Evolutionary conservation across 1,284 basidiomycete genomes (phyloP), one percentile per base, ranked within the genome.

Genomic region (Cryptococcus maquisensis): DNA sequence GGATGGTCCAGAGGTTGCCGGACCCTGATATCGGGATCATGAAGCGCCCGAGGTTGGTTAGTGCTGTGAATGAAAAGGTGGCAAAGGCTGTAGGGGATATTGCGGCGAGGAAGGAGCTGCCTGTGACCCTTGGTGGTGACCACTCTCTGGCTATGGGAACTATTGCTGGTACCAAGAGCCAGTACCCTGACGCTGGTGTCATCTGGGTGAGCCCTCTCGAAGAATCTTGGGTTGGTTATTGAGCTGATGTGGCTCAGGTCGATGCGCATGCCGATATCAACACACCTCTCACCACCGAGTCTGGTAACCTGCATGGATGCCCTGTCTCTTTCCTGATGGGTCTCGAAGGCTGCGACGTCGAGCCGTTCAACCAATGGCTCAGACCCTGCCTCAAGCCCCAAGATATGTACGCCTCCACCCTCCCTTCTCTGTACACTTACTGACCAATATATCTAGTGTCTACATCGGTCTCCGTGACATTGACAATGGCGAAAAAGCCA

Each of bases 241-340:
- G 16, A 44, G 5, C 38, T 28, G 43, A 47, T 39, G 77, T 44
- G 13, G 40, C 20, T 12, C 10, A 76, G 73, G 67, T 94, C 57
- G 91, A 95, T 70, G 88, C 89, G 4, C 88, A 93, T 64, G 87
- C 93, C 40, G 96, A 98, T 75, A 92, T 98, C 79, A 98, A 98
- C 78, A 96, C 94, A 8, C 80, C 84, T 7, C 82, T 86, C 52
- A 86, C 90, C 12, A 96, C 94, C 21, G 84, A 81, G 55, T 87
- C 89, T 54, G 94, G 95, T 44, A 98, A 98, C 78, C 85, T 99
- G 59, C 96, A 98, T 78, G 96, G 96, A 61, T 97, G 96, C 86
- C 96, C 95, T 38, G 83, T 98, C 47, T 90, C 95, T 18, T 98
- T 98, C 84, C 84, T 98, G 50, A 82, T 93, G 52, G 88, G 89